Evolutionary conservation across 805 yeast genomes (phyloP).

Genomic region (Blastobotrys robertii): DNA sequence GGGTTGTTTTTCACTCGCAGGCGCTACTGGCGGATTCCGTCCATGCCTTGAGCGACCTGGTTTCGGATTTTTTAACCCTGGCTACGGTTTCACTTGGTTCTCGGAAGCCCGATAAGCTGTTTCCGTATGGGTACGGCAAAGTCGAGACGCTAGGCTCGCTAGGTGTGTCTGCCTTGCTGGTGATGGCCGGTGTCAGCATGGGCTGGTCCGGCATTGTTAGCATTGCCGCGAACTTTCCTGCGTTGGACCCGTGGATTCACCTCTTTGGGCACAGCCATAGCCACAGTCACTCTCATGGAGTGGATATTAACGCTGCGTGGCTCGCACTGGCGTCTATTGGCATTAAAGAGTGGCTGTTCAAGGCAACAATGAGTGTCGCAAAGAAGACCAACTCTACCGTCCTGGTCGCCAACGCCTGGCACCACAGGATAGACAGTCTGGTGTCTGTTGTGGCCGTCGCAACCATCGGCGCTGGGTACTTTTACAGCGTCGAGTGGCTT

Average conservation of each 20-base stretch:
- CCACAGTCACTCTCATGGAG: conserved; percentile 34
- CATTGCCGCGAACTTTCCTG: conserved; percentile 7
- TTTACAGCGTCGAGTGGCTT: conserved; percentile 69
- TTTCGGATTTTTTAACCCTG: conserved; percentile 81
- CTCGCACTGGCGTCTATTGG: conserved; percentile 82
- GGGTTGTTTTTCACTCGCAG: conserved; percentile 87
- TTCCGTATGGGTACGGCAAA: conserved; percentile 88
- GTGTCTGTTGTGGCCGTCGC: conserved; percentile 85
- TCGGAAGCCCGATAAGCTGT: conserved; percentile 46
- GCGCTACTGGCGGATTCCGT: conserved; percentile 90
- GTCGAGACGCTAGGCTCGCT: conserved; percentile 87
- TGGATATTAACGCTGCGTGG: conserved; percentile 80
- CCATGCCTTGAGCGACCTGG: conserved; percentile 83
- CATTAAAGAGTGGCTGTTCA: conserved; percentile 81
- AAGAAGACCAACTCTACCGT: conserved; percentile 73
- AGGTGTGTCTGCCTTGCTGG: conserved; percentile 71
- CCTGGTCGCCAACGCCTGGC: conserved; percentile 96
- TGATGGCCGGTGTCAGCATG: conserved; percentile 89
- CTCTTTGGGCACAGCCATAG: conserved; percentile 39
- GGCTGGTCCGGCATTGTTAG: conserved; percentile 65
- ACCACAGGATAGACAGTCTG: conserved; percentile 87
- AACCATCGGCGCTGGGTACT: conserved; percentile 78
- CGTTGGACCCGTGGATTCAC: conserved; percentile 35
- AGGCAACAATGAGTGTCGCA: conserved; percentile 76
- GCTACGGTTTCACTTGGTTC: conserved; percentile 75